Conservation (phyloP, 441 rosid species). For the Manihot esculenta region DNA sequence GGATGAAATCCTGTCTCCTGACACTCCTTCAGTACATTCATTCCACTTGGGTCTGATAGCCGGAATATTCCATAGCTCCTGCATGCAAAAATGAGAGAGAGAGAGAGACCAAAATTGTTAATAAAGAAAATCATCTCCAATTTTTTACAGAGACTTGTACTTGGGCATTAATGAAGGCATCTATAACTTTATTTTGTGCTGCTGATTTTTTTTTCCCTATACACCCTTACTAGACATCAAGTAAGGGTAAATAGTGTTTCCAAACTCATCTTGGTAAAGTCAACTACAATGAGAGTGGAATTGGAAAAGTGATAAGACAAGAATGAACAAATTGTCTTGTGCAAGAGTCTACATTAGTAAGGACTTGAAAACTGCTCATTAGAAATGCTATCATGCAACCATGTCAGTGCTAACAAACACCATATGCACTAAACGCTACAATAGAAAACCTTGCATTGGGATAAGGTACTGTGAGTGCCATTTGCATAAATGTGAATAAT, state of each 20-base stretch:
- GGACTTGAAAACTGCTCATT: no score
- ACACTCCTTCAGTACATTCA: slow-evolving; percentile 65
- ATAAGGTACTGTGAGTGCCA: background rate
- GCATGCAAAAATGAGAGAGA: slow-evolving; percentile 16
- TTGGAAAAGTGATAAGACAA: background rate
- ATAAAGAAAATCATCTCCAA: background rate
- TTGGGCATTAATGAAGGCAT: background rate
- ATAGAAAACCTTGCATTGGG: background rate
- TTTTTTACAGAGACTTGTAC: background rate
- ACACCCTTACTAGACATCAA: background rate
- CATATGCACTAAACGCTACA: background rate
- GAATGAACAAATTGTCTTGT: background rate
- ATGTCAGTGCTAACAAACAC: no score
- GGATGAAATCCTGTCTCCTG: slow-evolving; percentile 68
- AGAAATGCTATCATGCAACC: background rate
- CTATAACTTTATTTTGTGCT: background rate
- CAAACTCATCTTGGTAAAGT: no score
- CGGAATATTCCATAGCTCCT: slow-evolving; percentile 76
- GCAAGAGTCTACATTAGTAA: background rate
- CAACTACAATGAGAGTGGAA: background rate
- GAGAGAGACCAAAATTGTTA: background rate
- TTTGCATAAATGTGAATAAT: no score
- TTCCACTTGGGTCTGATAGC: slow-evolving; percentile 71
- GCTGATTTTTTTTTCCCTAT: background rate
- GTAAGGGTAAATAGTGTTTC: background rate